Conservation (phyloP, 2,329 filamentous ascomycete genomes). For the Alternaria novae-zelandiae region DNA sequence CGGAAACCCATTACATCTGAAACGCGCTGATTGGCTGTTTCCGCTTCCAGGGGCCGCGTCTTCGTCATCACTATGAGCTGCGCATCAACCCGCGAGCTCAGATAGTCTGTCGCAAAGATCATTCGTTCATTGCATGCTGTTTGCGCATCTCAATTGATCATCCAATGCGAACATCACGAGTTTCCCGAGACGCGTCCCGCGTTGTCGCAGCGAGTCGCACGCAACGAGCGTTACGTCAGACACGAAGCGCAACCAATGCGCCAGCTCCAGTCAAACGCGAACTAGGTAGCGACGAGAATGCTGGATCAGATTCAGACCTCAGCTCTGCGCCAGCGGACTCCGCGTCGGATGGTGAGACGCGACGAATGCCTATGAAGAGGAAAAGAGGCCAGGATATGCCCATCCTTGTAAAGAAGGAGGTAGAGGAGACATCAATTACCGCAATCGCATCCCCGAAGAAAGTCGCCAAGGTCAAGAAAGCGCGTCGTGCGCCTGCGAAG, state of each 20-base stretch:
- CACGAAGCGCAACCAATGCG: slow-evolving; percentile 34
- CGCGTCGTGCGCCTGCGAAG: slow-evolving; percentile 48
- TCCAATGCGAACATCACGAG: slow-evolving; percentile 47
- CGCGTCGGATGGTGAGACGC: slow-evolving; percentile 29
- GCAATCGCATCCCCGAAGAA: slow-evolving; percentile 34
- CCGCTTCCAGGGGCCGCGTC: neutral
- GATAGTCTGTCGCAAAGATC: neutral
- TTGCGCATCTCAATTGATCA: neutral
- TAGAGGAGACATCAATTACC: slow-evolving; percentile 24
- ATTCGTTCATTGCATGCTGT: neutral
- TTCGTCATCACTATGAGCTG: neutral
- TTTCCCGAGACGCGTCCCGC: slow-evolving; percentile 46
- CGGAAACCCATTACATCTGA: neutral
- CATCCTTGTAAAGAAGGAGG: slow-evolving; percentile 43
- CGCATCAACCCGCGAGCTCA: neutral
- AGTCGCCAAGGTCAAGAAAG: slow-evolving; percentile 35
- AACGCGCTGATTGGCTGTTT: neutral
- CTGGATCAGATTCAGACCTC: slow-evolving; percentile 38
- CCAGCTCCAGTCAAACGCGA: slow-evolving; percentile 24
- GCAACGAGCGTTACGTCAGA: slow-evolving; percentile 39
- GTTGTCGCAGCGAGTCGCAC: slow-evolving; percentile 39
- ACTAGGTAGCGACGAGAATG: slow-evolving; percentile 5
- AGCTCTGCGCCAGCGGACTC: slow-evolving; percentile 39
- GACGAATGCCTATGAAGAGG: slow-evolving; percentile 50
- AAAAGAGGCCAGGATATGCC: slow-evolving; percentile 52